Conservation (phyloP, 2,329 filamentous ascomycete genomes). For the Pseudogymnoascus sp. region DNA sequence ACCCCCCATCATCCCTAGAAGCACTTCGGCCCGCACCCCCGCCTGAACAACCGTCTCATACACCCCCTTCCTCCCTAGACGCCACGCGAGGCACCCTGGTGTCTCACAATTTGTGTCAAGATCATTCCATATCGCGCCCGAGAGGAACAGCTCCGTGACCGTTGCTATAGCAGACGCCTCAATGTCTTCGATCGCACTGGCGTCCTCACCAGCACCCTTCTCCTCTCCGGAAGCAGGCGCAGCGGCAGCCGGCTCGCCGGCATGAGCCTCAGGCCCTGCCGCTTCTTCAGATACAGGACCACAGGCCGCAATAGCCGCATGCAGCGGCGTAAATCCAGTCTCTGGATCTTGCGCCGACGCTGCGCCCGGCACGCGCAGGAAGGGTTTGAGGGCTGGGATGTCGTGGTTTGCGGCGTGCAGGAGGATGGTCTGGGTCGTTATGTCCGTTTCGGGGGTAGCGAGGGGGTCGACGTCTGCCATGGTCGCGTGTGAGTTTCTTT, state of each 20-base stretch:
- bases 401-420: conserved; percentile 57
- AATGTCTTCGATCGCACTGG: conserved; percentile 32
- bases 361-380: conserved; percentile 33
- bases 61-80: conserved; percentile 58
- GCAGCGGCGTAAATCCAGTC: conserved; percentile 79
- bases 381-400: conserved; percentile 23
- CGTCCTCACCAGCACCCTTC: conserved; percentile 26
- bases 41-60: conserved; percentile 83
- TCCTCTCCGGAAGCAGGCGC: conserved; percentile 10
- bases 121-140: conserved; percentile 97
- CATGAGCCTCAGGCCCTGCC: conserved; percentile 21
- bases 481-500: not conserved
- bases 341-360: conserved; percentile 74
- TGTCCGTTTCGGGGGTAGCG: conserved; percentile 15
- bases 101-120: conserved; percentile 81
- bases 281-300: conserved; percentile 25
- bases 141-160: conserved; percentile 68
- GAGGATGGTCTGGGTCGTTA: conserved; percentile 48
- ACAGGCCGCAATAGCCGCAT: conserved; percentile 78
- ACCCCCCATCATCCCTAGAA: conserved; percentile 72
- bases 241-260: conserved; percentile 19
- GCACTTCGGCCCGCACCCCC: conserved; percentile 79
- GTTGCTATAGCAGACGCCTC: conserved; percentile 54
- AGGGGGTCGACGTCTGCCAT: conserved; percentile 19
- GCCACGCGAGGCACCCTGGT: conserved; percentile 73